phyloP scores from a whole-genome alignment of 129 eudicot genomes.

The Flaveria robusta region DNA sequence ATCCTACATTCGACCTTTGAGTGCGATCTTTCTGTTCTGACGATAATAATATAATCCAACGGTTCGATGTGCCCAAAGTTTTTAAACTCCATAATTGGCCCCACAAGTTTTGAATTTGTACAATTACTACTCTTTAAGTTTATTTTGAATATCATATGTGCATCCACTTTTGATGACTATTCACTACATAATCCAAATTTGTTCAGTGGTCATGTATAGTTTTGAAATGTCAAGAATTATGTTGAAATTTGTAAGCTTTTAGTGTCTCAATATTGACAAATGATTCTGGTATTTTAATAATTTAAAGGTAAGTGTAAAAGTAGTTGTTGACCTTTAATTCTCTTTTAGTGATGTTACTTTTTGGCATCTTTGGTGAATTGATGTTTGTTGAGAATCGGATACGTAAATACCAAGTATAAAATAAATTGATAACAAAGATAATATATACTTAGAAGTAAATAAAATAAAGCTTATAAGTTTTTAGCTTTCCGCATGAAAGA shows the following conservation, averaged over 20 bases:
- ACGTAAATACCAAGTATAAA: no score
- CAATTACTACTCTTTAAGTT: neutral
- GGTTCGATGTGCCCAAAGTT: neutral
- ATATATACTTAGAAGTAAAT: no score
- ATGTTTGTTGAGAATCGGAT: neutral
- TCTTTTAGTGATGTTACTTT: neutral
- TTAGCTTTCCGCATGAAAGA: no score
- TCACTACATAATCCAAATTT: neutral
- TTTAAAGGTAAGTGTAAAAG: neutral
- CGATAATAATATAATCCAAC: conserved; percentile 2
- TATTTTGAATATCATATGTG: neutral
- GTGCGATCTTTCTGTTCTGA: conserved; percentile 27
- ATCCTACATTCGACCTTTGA: conserved; percentile 23
- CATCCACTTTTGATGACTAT: neutral
- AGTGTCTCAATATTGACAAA: neutral
- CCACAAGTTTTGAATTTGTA: conserved; percentile 15
- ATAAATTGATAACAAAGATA: no score
- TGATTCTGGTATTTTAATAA: neutral
- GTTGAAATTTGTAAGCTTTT: neutral
- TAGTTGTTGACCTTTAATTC: neutral
- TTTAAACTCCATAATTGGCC: neutral
- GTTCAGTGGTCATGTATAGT: neutral
- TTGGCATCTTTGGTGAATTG: neutral
- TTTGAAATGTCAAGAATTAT: neutral
- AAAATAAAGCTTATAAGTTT: no score